Evolutionary conservation across 345 rosid species (phyloP).

Genomic region (Salix brachista): DNA sequence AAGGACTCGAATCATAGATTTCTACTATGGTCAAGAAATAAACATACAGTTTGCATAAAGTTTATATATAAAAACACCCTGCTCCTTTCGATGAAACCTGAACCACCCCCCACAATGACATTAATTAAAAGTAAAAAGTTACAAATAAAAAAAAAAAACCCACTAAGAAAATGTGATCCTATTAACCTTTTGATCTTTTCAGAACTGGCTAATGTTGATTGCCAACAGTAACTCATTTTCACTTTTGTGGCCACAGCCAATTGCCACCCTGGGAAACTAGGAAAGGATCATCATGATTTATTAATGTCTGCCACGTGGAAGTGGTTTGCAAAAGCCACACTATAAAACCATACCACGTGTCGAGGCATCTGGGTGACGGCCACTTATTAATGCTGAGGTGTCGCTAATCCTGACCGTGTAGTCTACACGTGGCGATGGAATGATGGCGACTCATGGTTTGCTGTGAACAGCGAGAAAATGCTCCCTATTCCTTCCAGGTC

Average conservation of each 20-base stretch:
- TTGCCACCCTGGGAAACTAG: not conserved
- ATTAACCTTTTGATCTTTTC: not conserved
- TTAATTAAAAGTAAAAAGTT: not conserved
- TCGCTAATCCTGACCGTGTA: not conserved
- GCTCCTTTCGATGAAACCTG: not conserved
- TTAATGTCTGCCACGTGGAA: conserved; percentile 8
- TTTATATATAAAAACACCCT: too few species aligned
- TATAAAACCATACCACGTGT: not conserved
- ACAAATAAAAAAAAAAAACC: not conserved
- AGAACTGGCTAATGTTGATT: not conserved
- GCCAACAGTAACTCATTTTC: not conserved
- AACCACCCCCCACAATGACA: not conserved
- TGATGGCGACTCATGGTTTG: not conserved
- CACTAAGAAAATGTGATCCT: not conserved
- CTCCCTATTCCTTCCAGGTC: not conserved
- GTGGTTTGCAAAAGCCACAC: not conserved
- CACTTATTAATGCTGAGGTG: conserved; percentile 17
- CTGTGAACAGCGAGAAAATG: not conserved
- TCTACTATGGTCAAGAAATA: too few species aligned
- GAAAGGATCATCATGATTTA: not conserved
- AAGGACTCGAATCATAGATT: too few species aligned
- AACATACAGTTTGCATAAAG: too few species aligned
- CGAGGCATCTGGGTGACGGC: not conserved
- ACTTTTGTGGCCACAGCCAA: not conserved
- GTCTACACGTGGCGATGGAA: conserved; percentile 18